phyloP scores from a whole-genome alignment of 768 basidiomycete species.

The Dioszegia hungarica region DNA sequence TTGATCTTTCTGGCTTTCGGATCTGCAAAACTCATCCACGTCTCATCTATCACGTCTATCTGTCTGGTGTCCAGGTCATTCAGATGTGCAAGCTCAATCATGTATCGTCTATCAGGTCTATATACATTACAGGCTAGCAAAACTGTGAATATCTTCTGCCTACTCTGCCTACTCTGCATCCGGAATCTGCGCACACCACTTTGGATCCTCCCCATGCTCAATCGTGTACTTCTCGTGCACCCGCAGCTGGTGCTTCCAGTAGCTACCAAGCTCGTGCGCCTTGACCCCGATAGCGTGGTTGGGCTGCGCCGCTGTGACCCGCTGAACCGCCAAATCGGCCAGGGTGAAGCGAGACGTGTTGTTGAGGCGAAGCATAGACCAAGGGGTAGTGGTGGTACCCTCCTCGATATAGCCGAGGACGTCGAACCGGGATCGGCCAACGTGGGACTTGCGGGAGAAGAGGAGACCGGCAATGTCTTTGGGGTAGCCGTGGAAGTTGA shows the following conservation, averaged over 20 bases:
- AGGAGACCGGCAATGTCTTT: conserved; percentile 44
- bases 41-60: no score
- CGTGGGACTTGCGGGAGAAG: conserved; percentile 41
- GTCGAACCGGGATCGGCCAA: conserved; percentile 37
- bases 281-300: conserved; percentile 51
- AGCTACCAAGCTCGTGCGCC: conserved; percentile 59
- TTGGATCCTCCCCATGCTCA: conserved; percentile 49
- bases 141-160: not conserved
- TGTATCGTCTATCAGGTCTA: not conserved
- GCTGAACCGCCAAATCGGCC: conserved; percentile 45
- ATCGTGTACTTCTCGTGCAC: conserved; percentile 64
- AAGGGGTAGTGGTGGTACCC: conserved; percentile 50
- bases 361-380: conserved; percentile 49
- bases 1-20: no score
- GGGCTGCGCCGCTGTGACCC: conserved; percentile 35
- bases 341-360: conserved; percentile 46
- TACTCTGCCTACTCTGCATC: conserved; percentile 5
- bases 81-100: no score
- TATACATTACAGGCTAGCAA: not conserved
- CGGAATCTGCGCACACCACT: conserved; percentile 34
- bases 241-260: conserved; percentile 59
- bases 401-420: conserved; percentile 44
- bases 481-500: conserved; percentile 74
- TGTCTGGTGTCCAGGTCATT: no score
- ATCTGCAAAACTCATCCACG: no score